Evolutionary conservation across 352 stramenopile species (phyloP).

Genomic region (Globisporangium irregulare): DNA sequence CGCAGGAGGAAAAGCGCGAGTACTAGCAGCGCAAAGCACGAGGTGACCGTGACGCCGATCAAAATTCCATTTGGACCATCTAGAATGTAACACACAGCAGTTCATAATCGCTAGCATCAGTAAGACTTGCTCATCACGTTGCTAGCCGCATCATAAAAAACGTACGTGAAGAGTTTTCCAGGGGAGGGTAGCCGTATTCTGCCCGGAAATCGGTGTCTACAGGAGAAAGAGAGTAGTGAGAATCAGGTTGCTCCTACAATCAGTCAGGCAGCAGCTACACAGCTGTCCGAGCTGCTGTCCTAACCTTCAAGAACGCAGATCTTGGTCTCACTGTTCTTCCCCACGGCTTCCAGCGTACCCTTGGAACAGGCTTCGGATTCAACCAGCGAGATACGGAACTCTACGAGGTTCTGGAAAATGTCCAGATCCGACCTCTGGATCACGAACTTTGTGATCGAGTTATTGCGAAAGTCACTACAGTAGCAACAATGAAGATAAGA

Average conservation of each 20-base stretch:
- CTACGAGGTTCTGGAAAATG: conserved; percentile 11
- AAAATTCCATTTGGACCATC: conserved; percentile 1
- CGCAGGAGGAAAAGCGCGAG: conserved; percentile 9
- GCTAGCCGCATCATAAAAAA: not conserved
- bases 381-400: conserved; percentile 14
- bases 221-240: not conserved
- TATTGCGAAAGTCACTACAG: conserved; percentile 20
- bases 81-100: not conserved
- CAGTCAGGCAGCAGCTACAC: not conserved
- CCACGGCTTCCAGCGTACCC: conserved; percentile 1
- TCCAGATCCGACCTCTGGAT: conserved; percentile 16
- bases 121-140: too few relatives aligned
- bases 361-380: conserved; percentile 1
- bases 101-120: not conserved
- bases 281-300: not conserved
- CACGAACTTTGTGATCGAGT: conserved; percentile 24
- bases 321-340: not conserved
- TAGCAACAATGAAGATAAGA: too few relatives aligned
- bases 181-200: not conserved
- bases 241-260: not conserved
- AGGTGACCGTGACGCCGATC: not conserved
- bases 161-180: not conserved
- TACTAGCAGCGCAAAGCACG: conserved; percentile 5
- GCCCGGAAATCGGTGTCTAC: not conserved
- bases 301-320: conserved; percentile 18